Percentiles rank a stretch among this genome's conserved stretches.
phyloP scores from a whole-genome alignment of 129 eudicot genomes.

The Artemisia annua region DNA sequence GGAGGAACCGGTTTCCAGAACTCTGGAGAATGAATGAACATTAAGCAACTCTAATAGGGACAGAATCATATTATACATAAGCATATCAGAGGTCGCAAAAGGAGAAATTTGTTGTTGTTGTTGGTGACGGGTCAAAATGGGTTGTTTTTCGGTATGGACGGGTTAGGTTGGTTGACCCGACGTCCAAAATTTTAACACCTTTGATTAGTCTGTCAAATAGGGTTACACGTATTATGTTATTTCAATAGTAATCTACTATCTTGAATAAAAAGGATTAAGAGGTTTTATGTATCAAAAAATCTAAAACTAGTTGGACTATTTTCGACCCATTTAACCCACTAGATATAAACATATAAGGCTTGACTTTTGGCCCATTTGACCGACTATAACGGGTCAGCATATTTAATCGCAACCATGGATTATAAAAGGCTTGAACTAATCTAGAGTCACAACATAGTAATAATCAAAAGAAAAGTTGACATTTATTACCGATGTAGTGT shows the following conservation, averaged over 20 bases:
- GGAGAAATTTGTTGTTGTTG: not conserved
- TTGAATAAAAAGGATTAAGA: too few species aligned
- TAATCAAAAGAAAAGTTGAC: not conserved
- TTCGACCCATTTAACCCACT: too few species aligned
- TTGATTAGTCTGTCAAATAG: too few species aligned
- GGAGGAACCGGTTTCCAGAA: slow-evolving; percentile 94
- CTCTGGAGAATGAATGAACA: slow-evolving; percentile 50
- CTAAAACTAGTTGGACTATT: too few species aligned
- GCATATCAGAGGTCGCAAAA: not conserved
- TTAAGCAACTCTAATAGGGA: not conserved
- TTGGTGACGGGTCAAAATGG: not conserved
- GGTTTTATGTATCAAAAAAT: too few species aligned
- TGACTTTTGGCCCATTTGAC: too few species aligned
- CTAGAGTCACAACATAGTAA: too few species aligned
- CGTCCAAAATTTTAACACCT: not conserved
- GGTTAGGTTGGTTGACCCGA: not conserved
- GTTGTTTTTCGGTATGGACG: not conserved
- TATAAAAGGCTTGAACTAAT: too few species aligned
- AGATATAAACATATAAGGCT: too few species aligned
- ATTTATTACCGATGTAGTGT: slow-evolving; percentile 79
- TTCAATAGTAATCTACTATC: not conserved
- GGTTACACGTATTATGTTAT: not conserved
- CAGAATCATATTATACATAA: not conserved
- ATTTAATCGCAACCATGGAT: too few species aligned
- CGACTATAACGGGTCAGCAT: too few species aligned